These are phyloP conservation scores for Drechslerella coelobrocha DNA, from an alignment of 2,329 filamentous ascomycete species.

Conservation along the genomic window DNA sequence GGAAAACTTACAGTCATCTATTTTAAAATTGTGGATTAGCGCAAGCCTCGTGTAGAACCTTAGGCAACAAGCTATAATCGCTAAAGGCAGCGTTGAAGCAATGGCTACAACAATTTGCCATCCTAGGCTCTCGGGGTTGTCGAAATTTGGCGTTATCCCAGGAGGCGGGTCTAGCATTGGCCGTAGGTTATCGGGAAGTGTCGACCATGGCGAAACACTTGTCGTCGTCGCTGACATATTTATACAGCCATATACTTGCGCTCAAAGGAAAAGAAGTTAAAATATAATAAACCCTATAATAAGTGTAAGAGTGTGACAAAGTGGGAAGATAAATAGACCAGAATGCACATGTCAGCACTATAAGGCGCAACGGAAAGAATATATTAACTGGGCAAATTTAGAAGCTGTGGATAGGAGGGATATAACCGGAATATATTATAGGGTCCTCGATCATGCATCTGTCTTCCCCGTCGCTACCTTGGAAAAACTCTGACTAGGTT, in stretches of 20 bases:
- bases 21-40: conserved; percentile 33
- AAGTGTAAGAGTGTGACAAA: conserved; percentile 2
- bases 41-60: conserved; percentile 35
- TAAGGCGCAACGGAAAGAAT: conserved; percentile 17
- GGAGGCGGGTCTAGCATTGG: conserved; percentile 41
- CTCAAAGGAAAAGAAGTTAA: background rate
- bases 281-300: conserved; percentile 14
- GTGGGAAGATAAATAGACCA: too few species aligned
- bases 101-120: conserved; percentile 36
- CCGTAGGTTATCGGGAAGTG: conserved; percentile 35
- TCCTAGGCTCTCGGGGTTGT: conserved; percentile 17
- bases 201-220: conserved; percentile 47
- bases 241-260: conserved; percentile 4
- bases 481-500: background rate
- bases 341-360: too few species aligned
- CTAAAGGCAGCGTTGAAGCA: conserved; percentile 28
- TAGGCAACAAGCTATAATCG: conserved; percentile 34
- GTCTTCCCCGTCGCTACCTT: conserved; percentile 10
- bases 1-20: conserved; percentile 37
- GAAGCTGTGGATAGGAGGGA: background rate
- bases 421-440: conserved; percentile 23
- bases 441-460: conserved; percentile 35
- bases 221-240: conserved; percentile 44
- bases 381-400: conserved; percentile 22
- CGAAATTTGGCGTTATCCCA: conserved; percentile 37